Conservation (phyloP, 2,329 filamentous ascomycete species). For the Pseudogymnoascus sp. region DNA sequence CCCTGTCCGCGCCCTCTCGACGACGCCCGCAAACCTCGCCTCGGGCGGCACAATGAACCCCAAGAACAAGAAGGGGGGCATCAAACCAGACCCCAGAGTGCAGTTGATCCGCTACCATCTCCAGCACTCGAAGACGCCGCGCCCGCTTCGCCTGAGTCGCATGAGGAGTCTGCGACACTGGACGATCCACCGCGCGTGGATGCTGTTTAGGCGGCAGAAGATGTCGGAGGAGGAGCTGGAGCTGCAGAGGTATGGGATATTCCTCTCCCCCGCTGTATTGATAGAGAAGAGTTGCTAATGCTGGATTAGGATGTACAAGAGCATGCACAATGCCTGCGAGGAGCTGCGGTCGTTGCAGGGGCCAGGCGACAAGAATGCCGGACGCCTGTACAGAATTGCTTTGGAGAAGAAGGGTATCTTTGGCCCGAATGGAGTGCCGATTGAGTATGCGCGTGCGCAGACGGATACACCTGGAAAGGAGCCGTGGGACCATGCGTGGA, state of each 20-base stretch:
- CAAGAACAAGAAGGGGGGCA: conserved; percentile 1
- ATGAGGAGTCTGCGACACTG: conserved; percentile 87
- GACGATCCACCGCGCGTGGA: conserved; percentile 97
- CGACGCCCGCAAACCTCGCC: conserved; percentile 11
- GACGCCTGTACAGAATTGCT: conserved; percentile 74
- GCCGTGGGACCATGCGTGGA: conserved; percentile 95
- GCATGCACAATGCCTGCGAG: conserved; percentile 81
- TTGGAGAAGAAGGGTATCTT: conserved; percentile 88
- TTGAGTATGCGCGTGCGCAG: conserved; percentile 82
- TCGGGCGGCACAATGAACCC: conserved; percentile 10
- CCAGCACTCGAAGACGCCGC: conserved; percentile 57
- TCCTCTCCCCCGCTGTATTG: not conserved
- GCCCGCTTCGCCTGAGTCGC: conserved; percentile 81
- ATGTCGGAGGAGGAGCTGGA: conserved; percentile 57
- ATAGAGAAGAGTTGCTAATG: not conserved
- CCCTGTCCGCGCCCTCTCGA: conserved; percentile 17
- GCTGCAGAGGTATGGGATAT: conserved; percentile 52
- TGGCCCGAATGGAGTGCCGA: conserved; percentile 63
- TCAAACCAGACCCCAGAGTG: conserved; percentile 21
- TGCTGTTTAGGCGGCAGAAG: conserved; percentile 65
- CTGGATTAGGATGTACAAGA: conserved; percentile 53
- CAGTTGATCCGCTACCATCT: conserved; percentile 63
- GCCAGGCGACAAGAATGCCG: conserved; percentile 50
- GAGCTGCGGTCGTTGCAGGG: conserved; percentile 59
- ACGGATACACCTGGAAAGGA: conserved; percentile 71